Percentiles rank a stretch among this genome's conserved stretches.
Conservation (phyloP, 495 filamentous ascomycete genomes). For the Neurospora sp. region DNA sequence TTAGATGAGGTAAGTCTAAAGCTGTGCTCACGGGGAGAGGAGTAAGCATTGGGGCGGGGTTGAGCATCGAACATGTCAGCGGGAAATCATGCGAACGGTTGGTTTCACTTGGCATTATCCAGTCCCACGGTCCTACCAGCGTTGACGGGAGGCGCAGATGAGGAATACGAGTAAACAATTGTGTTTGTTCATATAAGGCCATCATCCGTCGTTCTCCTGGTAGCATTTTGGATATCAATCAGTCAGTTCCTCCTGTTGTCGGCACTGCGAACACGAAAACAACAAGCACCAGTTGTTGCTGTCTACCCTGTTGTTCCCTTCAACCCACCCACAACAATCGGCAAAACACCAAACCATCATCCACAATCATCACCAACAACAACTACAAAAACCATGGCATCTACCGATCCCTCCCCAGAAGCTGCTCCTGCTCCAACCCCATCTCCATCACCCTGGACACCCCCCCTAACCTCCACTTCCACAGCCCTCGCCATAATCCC, state of each 20-base stretch:
- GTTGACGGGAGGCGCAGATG: background rate
- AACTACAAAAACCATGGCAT: background rate
- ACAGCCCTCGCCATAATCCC: slow-evolving; percentile 44
- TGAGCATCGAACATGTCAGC: background rate
- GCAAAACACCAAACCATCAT: background rate
- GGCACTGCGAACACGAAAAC: background rate
- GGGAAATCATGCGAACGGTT: background rate
- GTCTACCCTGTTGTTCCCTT: background rate
- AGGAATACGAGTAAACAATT: background rate
- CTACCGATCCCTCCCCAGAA: background rate
- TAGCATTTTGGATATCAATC: background rate
- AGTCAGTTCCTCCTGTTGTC: background rate
- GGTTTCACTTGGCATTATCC: background rate
- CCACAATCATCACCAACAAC: background rate
- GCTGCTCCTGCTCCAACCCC: background rate
- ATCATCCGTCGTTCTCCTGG: background rate
- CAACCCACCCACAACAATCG: background rate
- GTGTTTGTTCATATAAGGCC: background rate
- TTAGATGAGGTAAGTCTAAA: background rate
- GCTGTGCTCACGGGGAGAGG: background rate
- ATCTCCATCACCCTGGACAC: background rate
- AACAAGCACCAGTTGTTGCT: background rate
- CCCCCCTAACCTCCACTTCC: slow-evolving; percentile 28
- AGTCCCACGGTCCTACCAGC: no score
- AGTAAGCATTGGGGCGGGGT: background rate